Evolutionary conservation across 768 basidiomycete species (phyloP), one percentile per base, ranked within the genome.

Genomic region (Pleurotus pulmonarius): DNA sequence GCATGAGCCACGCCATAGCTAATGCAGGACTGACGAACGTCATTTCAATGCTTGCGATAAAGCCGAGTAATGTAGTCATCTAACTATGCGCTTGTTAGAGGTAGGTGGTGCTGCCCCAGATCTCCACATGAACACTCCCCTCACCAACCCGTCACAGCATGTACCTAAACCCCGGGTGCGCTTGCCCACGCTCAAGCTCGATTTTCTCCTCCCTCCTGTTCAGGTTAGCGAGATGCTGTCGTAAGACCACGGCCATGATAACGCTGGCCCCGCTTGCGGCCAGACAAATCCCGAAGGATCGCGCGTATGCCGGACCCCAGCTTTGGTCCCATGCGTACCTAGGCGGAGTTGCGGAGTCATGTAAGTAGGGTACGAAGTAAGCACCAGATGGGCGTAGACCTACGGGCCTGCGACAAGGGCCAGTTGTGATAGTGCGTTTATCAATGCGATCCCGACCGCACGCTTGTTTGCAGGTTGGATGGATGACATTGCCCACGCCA

Each of bases 391-490:
- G 11, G 34, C 11, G 20, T 40, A 6, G 5, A 75, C 76, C 69
- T 73, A 87, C 64, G 85, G 79, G 49, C 87, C 87, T n/a, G 81
- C 75, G 44, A 89, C 73, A 64, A 86, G 55, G 11, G 62, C 65
- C 6, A 67, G 74, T 83, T 83, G 44, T n/a, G 83, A 81, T 67
- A 85, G 84, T 18, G 82, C 80, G 65, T 86, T 85, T 64, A 86
- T 74, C 58, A 83, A 72, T 13, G 83, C 87, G 56, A 90, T 73
- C 13, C 85, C 82, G 24, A 87, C 82, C 6, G 86, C 82, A 9
- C 87, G 80, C 67, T 88, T 88, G 20, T 84, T 78, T 9, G 86
- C 75, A 15, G 88, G 83, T 12, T 78, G 78, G 71, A 90, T 63
- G 11, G 68, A 65, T 29, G 67, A 61, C 47, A 63, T 61, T 37